A percentile compares a stretch with the other conserved stretches of the same genome.
These are phyloP conservation scores for Citrus hindsii DNA, from an alignment of 345 rosid genomes.

Conservation along the genomic window DNA sequence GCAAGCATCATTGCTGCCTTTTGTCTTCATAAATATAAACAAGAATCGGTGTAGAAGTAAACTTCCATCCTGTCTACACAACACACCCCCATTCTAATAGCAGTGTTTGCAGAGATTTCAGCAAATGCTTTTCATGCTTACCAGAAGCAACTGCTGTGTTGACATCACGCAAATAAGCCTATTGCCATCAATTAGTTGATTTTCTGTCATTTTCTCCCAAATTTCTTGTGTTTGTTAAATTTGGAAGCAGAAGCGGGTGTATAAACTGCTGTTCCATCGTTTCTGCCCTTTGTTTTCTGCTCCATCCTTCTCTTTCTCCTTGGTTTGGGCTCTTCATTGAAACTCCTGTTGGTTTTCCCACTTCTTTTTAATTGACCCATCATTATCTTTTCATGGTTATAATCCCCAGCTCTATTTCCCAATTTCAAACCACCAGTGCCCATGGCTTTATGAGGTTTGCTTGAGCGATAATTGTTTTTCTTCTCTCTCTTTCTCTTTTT, in stretches of 20 bases:
- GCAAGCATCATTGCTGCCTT: background rate
- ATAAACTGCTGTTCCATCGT: background rate
- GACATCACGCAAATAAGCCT: background rate
- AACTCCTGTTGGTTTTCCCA: slow-evolving; percentile 12
- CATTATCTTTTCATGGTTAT: slow-evolving; percentile 5
- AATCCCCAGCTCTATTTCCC: slow-evolving; percentile 11
- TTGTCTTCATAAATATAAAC: background rate
- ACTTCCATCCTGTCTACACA: background rate
- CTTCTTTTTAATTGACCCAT: slow-evolving; percentile 11
- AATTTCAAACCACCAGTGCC: slow-evolving; percentile 12
- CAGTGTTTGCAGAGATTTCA: background rate
- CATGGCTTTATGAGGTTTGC: background rate
- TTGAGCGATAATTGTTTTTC: background rate
- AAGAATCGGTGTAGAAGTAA: background rate
- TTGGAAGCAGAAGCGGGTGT: slow-evolving; percentile 12
- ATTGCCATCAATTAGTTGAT: background rate
- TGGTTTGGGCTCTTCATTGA: background rate
- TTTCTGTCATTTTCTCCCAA: slow-evolving; percentile 15
- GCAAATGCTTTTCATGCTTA: background rate
- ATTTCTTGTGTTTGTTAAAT: slow-evolving; percentile 7
- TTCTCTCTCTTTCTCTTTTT: slow-evolving; percentile 29
- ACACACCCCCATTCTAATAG: background rate
- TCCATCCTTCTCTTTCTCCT: slow-evolving; percentile 20
- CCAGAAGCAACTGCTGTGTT: background rate
- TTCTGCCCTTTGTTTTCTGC: background rate